A percentile compares a stretch with the other conserved stretches of the same genome.
phyloP scores from a whole-genome alignment of 345 rosid species.

The Cardamine occulta region DNA sequence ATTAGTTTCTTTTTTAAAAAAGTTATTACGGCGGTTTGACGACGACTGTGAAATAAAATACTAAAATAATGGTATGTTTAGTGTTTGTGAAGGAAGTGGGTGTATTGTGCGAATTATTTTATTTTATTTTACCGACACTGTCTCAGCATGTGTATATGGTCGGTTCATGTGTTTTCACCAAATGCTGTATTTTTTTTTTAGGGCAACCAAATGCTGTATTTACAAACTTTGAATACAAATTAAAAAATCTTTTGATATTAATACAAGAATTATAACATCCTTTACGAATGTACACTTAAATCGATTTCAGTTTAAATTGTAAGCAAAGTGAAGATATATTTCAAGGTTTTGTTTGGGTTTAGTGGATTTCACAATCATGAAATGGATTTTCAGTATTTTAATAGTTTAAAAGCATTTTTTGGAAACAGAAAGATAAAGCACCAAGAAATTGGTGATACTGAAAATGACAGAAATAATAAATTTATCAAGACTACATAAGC shows the following conservation, averaged over 20 bases:
- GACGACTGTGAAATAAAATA: conserved; percentile 1
- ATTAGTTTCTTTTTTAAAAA: background rate
- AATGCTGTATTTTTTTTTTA: background rate
- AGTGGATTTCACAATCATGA: background rate
- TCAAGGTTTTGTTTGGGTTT: background rate
- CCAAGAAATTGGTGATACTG: background rate
- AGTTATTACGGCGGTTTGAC: conserved; percentile 24
- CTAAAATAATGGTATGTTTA: background rate
- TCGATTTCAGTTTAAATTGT: background rate
- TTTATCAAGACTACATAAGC: too few species aligned
- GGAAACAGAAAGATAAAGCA: background rate
- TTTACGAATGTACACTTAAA: background rate
- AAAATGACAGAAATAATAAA: conserved; percentile 1
- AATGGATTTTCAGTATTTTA: too few species aligned
- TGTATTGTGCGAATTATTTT: conserved; percentile 26
- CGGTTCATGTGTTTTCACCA: conserved; percentile 27
- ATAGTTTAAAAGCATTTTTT: background rate
- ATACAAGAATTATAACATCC: background rate
- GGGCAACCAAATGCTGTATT: background rate
- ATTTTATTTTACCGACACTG: conserved; percentile 38
- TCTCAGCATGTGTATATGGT: background rate
- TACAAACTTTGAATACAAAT: conserved; percentile 12
- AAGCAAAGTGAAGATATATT: background rate
- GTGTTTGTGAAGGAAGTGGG: conserved; percentile 32
- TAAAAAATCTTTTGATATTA: background rate